A percentile compares a stretch with the other conserved stretches of the same genome.
These are phyloP conservation scores for Daldinia grandis DNA, from an alignment of 495 filamentous ascomycete genomes.

Conservation along the genomic window DNA sequence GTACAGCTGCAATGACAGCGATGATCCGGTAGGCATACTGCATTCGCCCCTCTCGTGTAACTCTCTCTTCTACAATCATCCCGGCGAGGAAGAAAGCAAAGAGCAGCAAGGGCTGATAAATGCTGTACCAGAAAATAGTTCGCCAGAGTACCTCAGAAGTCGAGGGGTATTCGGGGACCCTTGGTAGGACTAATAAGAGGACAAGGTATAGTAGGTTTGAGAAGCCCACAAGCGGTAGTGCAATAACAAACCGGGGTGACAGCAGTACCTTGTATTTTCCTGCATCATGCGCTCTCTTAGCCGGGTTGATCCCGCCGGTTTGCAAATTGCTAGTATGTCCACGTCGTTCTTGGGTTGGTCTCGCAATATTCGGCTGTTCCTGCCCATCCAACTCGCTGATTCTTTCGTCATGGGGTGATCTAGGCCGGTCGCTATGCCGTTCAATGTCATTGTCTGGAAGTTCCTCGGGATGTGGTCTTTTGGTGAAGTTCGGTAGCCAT, in stretches of 20 bases:
- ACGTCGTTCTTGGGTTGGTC: not conserved
- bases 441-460: slow-evolving; percentile 11
- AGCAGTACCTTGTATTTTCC: slow-evolving; percentile 30
- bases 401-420: slow-evolving; percentile 1
- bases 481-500: slow-evolving; percentile 14
- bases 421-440: slow-evolving; percentile 1
- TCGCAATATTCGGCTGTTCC: not conserved
- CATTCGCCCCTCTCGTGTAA: slow-evolving; percentile 22
- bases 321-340: slow-evolving; percentile 12
- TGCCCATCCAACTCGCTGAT: not conserved
- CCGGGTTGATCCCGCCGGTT: slow-evolving; percentile 3
- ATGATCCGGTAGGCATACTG: slow-evolving; percentile 28
- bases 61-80: slow-evolving; percentile 37
- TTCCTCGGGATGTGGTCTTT: slow-evolving; percentile 16
- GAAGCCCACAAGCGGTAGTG: slow-evolving; percentile 33
- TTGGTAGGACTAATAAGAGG: slow-evolving; percentile 33
- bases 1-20: slow-evolving; percentile 12
- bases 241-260: slow-evolving; percentile 37
- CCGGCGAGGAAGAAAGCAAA: slow-evolving; percentile 38
- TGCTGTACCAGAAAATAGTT: slow-evolving; percentile 35
- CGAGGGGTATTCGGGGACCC: slow-evolving; percentile 29
- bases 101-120: slow-evolving; percentile 37
- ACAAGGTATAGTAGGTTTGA: slow-evolving; percentile 35
- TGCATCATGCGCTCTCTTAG: slow-evolving; percentile 3
- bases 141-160: slow-evolving; percentile 32